These are phyloP conservation scores for Immersiella caudata DNA, from an alignment of 495 filamentous ascomycete genomes.

Conservation along the genomic window DNA sequence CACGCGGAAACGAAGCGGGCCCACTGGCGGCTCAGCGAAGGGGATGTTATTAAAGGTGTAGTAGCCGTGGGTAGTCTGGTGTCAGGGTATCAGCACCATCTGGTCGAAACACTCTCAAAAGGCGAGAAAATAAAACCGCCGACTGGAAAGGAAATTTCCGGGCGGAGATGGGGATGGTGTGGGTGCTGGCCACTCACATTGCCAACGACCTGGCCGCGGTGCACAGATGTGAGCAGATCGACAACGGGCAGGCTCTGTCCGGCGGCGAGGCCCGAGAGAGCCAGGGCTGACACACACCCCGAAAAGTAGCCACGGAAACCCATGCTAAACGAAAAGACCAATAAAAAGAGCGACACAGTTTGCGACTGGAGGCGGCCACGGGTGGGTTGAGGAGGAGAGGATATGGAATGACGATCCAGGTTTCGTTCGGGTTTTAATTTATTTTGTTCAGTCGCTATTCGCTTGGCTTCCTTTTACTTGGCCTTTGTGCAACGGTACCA, in stretches of 20 bases:
- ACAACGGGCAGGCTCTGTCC: slow-evolving; percentile 1
- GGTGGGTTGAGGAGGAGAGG: neutral
- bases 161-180: neutral
- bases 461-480: neutral
- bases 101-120: too few relatives aligned
- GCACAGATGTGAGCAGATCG: slow-evolving; percentile 10
- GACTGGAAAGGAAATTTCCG: neutral
- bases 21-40: slow-evolving; percentile 22
- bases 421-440: neutral
- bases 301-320: neutral
- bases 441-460: neutral
- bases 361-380: neutral
- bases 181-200: neutral
- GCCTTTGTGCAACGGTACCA: neutral
- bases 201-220: neutral
- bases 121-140: too few relatives aligned
- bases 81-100: neutral
- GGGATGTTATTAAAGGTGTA: slow-evolving; percentile 28
- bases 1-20: slow-evolving; percentile 13
- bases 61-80: slow-evolving; percentile 2
- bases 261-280: neutral
- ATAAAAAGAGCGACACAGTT: slow-evolving; percentile 9
- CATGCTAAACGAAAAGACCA: neutral
- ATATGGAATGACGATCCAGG: neutral
- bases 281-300: neutral